Conservation (phyloP, 176 grass and related monocot species). For the Eragrostis nindensis region DNA sequence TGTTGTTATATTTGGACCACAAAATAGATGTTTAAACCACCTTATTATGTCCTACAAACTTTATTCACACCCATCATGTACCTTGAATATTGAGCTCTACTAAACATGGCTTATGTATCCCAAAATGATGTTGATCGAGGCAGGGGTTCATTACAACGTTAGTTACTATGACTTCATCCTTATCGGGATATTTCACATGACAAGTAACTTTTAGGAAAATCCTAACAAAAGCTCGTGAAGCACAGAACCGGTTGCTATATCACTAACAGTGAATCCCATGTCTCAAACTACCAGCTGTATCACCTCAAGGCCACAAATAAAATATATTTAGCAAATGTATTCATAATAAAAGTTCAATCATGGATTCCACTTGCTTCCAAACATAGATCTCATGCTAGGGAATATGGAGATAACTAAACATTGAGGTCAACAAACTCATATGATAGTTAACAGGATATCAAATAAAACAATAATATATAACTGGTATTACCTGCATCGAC, state of each 20-base stretch:
- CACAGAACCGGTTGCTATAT: not conserved
- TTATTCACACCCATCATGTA: not conserved
- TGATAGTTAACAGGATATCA: not conserved
- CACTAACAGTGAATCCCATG: not conserved
- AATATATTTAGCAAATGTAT: not conserved
- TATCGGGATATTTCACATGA: not conserved
- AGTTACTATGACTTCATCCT: not conserved
- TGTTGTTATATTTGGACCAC: too few relatives aligned
- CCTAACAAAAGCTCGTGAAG: not conserved
- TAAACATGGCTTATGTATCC: not conserved
- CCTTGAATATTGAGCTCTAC: not conserved
- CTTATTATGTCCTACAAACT: not conserved
- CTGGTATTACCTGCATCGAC: not conserved
- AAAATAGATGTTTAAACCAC: too few relatives aligned
- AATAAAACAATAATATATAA: not conserved
- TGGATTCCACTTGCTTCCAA: not conserved
- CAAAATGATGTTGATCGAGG: too few relatives aligned
- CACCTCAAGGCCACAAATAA: not conserved
- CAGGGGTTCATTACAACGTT: not conserved
- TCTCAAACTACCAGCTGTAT: not conserved
- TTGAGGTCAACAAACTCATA: not conserved
- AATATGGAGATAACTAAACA: not conserved
- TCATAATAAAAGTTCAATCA: not conserved
- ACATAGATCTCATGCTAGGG: not conserved
- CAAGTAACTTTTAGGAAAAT: not conserved